A percentile compares a stretch with the other conserved stretches of the same genome.
Evolutionary conservation across 192 early-diverging fungal genomes (phyloP).

Genomic region (Umbelopsis vinacea): DNA sequence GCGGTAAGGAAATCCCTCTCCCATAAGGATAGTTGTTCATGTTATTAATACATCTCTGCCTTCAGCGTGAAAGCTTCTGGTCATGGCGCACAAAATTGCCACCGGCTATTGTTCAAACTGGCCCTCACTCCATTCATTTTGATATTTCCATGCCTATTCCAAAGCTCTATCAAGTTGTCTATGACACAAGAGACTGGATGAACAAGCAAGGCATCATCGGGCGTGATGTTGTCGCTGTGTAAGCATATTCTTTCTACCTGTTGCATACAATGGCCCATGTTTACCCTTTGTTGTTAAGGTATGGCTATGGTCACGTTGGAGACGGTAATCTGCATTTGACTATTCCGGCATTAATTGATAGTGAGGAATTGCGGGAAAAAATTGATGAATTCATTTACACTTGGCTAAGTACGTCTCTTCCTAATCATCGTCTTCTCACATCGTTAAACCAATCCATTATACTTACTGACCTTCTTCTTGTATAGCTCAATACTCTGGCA

Average conservation of each 20-base stretch:
- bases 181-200: constrained; percentile 70
- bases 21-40: no score
- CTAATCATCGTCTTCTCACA: no score
- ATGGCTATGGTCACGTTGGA: constrained; percentile 93
- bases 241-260: constrained; percentile 11
- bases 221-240: constrained; percentile 51
- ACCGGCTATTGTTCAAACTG: constrained; percentile 80
- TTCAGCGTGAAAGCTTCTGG: constrained; percentile 64
- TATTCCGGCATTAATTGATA: constrained; percentile 58
- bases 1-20: no score
- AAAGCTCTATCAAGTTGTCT: constrained; percentile 78
- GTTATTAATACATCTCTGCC: background rate
- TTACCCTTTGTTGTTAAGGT: constrained; percentile 20
- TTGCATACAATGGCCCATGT: background rate
- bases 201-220: constrained; percentile 56
- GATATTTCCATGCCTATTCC: constrained; percentile 89
- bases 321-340: constrained; percentile 96
- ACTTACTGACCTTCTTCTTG: background rate
- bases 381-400: constrained; percentile 72
- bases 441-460: no score
- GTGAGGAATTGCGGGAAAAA: constrained; percentile 18
- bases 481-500: constrained; percentile 22
- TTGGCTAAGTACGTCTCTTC: constrained; percentile 60
- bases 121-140: constrained; percentile 84
- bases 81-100: constrained; percentile 86